Percentiles rank a stretch among this genome's conserved stretches.
Conservation (phyloP, 2,329 filamentous ascomycete genomes). For the Phaeosphaeriaceae sp. region DNA sequence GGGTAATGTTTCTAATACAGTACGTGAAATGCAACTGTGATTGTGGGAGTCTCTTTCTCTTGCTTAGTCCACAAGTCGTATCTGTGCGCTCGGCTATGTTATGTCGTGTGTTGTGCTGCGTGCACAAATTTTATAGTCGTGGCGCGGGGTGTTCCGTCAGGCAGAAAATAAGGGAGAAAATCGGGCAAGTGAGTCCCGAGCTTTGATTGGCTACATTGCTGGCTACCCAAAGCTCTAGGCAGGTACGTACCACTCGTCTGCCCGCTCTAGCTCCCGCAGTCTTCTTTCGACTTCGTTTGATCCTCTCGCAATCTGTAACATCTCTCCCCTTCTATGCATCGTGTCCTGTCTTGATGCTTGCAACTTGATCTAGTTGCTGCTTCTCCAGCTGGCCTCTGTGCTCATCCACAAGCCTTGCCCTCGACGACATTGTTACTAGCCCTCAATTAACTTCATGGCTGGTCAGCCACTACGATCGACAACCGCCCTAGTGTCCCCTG, state of each 20-base stretch:
- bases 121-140: conserved; percentile 19
- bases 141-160: conserved; percentile 13
- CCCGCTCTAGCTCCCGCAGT: conserved; percentile 10
- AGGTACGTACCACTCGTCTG: conserved; percentile 1
- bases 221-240: background rate
- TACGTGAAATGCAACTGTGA: background rate
- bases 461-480: background rate
- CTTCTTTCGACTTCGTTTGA: conserved; percentile 9
- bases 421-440: background rate
- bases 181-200: background rate
- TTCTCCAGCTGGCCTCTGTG: no score
- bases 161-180: conserved; percentile 1
- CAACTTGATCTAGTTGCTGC: background rate
- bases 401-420: background rate
- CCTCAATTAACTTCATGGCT: background rate
- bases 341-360: background rate
- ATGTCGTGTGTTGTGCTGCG: background rate
- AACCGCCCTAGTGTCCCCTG: background rate
- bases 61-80: background rate
- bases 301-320: background rate
- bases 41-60: background rate
- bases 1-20: background rate
- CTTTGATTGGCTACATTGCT: conserved; percentile 4
- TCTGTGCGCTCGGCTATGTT: background rate
- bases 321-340: background rate